phyloP scores from a whole-genome alignment of 306 rosid genomes.

The Hippophae tibetana region DNA sequence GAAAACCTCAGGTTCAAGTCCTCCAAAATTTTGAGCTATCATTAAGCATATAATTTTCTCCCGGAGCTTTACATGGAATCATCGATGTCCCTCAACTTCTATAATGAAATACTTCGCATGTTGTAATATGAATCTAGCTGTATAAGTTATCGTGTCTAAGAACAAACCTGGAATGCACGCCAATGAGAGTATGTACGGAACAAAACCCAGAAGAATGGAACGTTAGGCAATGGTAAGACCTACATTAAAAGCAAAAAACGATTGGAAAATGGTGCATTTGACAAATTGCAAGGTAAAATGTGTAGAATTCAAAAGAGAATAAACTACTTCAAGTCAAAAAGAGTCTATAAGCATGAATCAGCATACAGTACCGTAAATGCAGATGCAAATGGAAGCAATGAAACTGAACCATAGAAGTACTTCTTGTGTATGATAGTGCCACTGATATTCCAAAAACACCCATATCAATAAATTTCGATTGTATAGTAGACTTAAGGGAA shows the following conservation, averaged over 20 bases:
- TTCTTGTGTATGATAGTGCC: constrained; percentile 69
- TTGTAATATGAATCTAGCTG: constrained; percentile 6
- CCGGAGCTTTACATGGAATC: not conserved
- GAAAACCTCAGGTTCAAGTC: no score
- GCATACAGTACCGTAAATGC: constrained; percentile 61
- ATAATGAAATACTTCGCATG: not conserved
- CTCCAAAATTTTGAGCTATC: not conserved
- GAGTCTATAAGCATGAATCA: constrained; percentile 1
- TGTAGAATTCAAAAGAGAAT: constrained; percentile 6
- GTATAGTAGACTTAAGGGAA: not conserved
- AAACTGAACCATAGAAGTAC: constrained; percentile 61
- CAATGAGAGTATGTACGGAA: constrained; percentile 85
- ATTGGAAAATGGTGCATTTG: constrained; percentile 9
- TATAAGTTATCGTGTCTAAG: constrained; percentile 11
- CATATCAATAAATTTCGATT: constrained; percentile 1
- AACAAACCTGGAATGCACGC: constrained; percentile 76
- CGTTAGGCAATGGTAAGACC: constrained; percentile 88
- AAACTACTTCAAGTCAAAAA: not conserved
- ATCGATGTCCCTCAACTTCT: not conserved
- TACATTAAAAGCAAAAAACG: constrained; percentile 19
- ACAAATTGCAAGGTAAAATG: constrained; percentile 8
- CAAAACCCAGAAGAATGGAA: constrained; percentile 80
- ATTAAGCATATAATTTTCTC: not conserved
- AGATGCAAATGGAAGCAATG: constrained; percentile 62
- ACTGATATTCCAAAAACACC: constrained; percentile 36